Base-by-base conservation (phyloP, 345 rosid species). In the Gossypioides kirkii region DNA sequence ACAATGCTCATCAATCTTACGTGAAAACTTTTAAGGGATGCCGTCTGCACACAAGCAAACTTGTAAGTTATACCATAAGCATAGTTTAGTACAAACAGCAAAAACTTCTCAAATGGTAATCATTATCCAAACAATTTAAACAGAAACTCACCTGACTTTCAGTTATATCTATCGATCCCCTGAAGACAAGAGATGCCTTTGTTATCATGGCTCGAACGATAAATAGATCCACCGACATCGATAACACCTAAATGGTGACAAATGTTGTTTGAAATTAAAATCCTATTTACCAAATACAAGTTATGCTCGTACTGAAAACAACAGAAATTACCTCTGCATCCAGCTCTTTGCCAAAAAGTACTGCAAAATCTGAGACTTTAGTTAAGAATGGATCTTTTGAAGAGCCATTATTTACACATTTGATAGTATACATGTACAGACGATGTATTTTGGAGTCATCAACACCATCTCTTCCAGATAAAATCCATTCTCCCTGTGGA, bases 191-290 rank as follows among this genome's bases (percentile, higher is more conserved):
- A 80, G 94, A 92, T 84, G 99, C 97, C 90, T 91, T 89, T 43
- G 93, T 91, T 84, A 86, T 85, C 92, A 95, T 86, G 89, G 97
- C 91, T 77, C 99, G 98, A 81, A 98, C 99, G 83, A 95, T 83
- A 91, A 92, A 95, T 79, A 95, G 97, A 92, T 95, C 97, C 96
- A 92, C 87, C 78, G 96, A 88, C 98, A 92, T 95, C 98, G 99
- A 95, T 92, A 95, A 89, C 89, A 95, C 98, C 99, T 95, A 81
- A 26, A 72, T 18, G 73, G 52, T 9, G 70, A 58, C n/a, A 58
- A 32, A n/a, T 69, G 25, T 14, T 20, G 63, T 78, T 45, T 71
- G 56, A 70, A 47, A 74, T 6, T 59, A 71, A 32, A 52, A 47
- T 23, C 61, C 61, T 9, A 41, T 43, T 67, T 42, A 74, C 43